Evolutionary conservation across 495 filamentous ascomycete species (phyloP).

Genomic region (Tuber calosporum): DNA sequence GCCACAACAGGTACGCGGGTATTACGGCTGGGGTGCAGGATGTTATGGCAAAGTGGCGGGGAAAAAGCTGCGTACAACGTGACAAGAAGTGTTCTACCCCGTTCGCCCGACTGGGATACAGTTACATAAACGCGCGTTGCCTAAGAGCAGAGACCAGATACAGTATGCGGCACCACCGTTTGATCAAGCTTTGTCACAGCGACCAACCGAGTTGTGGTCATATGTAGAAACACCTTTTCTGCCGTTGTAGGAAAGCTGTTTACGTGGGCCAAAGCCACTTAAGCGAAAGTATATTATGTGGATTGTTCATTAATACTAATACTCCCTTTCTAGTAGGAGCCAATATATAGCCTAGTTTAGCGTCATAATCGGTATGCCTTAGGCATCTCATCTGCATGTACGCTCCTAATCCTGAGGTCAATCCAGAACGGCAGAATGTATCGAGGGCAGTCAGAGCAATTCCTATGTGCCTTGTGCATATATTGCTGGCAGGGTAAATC

Average conservation of each 20-base stretch:
- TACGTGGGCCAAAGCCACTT: not conserved
- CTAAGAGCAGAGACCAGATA: not conserved
- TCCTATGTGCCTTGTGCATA: not conserved
- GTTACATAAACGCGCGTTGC: not conserved
- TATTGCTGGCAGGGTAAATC: not conserved
- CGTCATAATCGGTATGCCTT: not conserved
- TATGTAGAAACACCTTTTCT: not conserved
- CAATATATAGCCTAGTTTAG: not conserved
- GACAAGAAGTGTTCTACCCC: not conserved
- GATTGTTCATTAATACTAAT: not conserved
- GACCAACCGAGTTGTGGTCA: not conserved
- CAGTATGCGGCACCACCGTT: not conserved
- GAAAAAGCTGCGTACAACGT: not conserved
- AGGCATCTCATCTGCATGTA: not conserved
- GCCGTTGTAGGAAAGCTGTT: not conserved
- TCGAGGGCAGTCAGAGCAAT: not conserved
- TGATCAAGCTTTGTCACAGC: not conserved
- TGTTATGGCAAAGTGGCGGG: not conserved
- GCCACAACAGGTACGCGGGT: not conserved
- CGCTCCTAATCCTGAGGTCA: not conserved
- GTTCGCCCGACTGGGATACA: not conserved
- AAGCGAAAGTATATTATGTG: not conserved
- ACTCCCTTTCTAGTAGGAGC: not conserved
- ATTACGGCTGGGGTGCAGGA: not conserved
- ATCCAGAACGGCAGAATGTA: not conserved